A percentile compares a stretch with the other conserved stretches of the same genome.
Conservation (phyloP, 2,329 filamentous ascomycete genomes). For the Aspergillus hiratsukae region DNA sequence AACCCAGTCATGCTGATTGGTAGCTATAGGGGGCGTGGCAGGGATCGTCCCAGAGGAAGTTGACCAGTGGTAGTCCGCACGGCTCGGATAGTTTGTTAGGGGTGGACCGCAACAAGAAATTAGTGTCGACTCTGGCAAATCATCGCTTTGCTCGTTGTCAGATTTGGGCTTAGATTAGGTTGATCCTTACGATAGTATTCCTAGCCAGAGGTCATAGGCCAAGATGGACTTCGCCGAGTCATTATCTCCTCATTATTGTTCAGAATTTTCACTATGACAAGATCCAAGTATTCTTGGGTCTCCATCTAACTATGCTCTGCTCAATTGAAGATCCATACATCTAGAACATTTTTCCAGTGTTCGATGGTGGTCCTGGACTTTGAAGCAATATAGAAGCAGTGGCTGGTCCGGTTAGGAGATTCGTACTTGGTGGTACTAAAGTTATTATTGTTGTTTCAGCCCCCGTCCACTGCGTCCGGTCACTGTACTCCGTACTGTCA, state of each 20-base stretch:
- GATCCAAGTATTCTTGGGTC: neutral
- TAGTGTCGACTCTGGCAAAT: constrained; percentile 1
- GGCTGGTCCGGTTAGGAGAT: neutral
- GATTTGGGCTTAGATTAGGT: neutral
- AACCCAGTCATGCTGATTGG: constrained; percentile 9
- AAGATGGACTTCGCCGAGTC: neutral
- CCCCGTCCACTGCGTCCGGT: neutral
- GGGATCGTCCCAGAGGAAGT: neutral
- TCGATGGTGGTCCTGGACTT: neutral
- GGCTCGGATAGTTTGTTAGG: constrained; percentile 10
- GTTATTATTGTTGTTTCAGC: neutral
- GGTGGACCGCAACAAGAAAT: constrained; percentile 3
- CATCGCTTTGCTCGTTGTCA: constrained; percentile 3
- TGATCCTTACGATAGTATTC: neutral
- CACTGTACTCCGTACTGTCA: neutral
- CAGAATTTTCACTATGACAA: neutral
- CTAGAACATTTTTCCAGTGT: neutral
- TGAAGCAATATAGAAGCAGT: neutral
- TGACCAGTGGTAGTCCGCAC: constrained; percentile 9
- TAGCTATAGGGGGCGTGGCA: neutral
- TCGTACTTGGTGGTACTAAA: neutral
- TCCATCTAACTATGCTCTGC: neutral
- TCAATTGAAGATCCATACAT: neutral
- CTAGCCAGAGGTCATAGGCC: no score
- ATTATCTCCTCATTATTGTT: neutral